Base-by-base conservation (phyloP, 805 yeast species). In the Saccharomyces paradoxus region DNA sequence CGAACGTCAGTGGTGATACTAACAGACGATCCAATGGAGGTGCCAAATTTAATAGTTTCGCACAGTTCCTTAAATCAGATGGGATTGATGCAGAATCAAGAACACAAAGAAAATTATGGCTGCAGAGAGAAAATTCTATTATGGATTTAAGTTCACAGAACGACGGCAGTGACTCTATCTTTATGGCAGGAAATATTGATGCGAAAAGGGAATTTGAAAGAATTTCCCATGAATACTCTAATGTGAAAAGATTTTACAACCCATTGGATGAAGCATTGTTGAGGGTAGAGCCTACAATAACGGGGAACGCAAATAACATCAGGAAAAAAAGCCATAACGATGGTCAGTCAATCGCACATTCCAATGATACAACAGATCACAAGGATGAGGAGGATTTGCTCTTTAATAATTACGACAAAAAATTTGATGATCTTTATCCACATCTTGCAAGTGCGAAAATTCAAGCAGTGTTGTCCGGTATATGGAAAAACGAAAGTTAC, bases 21-120 rank as follows among this genome's bases (percentile, higher is more conserved):
- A 52, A 48, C 24, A 29, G 58, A 7, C 47, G 53, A 28, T 49
- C 56, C n/a, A 47, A 51, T 30, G 48, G 54, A 14, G 10, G 55
- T 30, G 31, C n/a, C n/a, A 46, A 48, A 8, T 54, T 68, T 21
- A 70, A 70, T 46, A 74, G 77, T 56, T 77, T 78, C 59, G 66
- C 73, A 10, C 71, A 74, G 46, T 76, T 74, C 64, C 62, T 78
- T 53, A 71, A 71, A 57, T 52, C 73, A 2, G 74, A 71, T 44
- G 69, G 70, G 0, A 60, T 61, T 48, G 73, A 72, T 52, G 66
- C 73, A 29, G 87, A 83, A 56, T 82, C 88, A 1, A 76, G 96
- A 71, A 87, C 96, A 0, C 96, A 89, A 64, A 94, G 87, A 64
- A 79, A 84, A 58, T 76, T 89, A 51, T 88, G 96, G 96, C 72